Evolutionary conservation across 768 basidiomycete species (phyloP), one percentile per base, ranked within the genome.

Genomic region (Leucocoprinus sp.): DNA sequence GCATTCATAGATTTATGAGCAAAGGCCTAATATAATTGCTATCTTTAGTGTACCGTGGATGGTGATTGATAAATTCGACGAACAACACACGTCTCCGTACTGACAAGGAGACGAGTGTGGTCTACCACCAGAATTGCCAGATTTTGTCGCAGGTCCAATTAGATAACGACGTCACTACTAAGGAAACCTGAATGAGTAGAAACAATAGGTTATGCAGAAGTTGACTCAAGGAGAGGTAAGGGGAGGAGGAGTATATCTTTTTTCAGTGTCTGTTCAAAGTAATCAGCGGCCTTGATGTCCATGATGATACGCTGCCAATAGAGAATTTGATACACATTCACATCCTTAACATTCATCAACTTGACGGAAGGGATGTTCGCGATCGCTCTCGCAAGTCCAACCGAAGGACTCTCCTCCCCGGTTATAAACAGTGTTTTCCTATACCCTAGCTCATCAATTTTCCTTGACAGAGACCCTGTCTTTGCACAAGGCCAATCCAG

Each of bases 281-380:
- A 75, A 28, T 91, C 81, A n/a, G 93, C 80, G 2, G 91, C 90
- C 43, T 78, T 75, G 49, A 84, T 57, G 57, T 97, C 93, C 59
- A 97, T 56, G 27, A 96, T 70, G 23, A 93, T 64, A 55, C 86
- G 78, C 48, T 80, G 78, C 80, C 90, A 90, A 63, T 80, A 85
- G 56, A 97, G 63, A 33, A 89, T 60, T 57, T 95, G 85, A 64
- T 89, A 93, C 12, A 95, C 82, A 17, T 71, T 78, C 45, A 90
- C 65, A 37, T 89, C 75, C 29, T 78, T 66, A 14, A 78, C 79
- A 2, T 76, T 78, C 29, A 71, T 70, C 37, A 84, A 65, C 37
- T 80, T 76, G 19, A 88, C 72, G 38, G 73, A 71, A n/a, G 74
- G 74, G 18, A 98, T 66, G 62, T 93, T 93, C 28, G 72, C 64